Percentiles rank a stretch among this genome's conserved stretches.
Evolutionary conservation across 2,329 filamentous ascomycete genomes (phyloP).

Genomic region (Cordyceps javanica): DNA sequence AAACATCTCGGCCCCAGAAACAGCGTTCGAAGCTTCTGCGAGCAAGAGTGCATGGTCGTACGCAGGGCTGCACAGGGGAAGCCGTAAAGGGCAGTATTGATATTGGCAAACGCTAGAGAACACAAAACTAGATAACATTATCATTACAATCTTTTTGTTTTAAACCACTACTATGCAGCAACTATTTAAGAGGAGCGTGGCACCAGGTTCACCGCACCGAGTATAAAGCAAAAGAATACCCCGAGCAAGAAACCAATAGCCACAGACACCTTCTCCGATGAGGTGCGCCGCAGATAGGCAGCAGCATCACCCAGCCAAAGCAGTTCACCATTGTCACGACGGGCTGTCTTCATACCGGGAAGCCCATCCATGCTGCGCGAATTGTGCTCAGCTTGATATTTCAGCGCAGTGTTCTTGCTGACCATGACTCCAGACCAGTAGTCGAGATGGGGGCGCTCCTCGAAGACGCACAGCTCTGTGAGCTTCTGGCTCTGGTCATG

Average conservation of each 20-base stretch:
- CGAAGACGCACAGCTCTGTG: conserved; percentile 37
- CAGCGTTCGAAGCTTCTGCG: background rate
- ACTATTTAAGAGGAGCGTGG: background rate
- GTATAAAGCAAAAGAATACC: conserved; percentile 13
- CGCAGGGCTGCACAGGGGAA: background rate
- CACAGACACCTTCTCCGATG: conserved; percentile 27
- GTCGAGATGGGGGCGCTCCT: conserved; percentile 50
- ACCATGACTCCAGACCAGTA: conserved; percentile 43
- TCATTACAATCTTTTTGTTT: background rate
- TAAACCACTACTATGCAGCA: background rate
- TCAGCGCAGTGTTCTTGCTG: conserved; percentile 41
- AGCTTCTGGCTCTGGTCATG: conserved; percentile 19
- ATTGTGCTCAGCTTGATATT: conserved; percentile 55
- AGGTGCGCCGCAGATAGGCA: conserved; percentile 21
- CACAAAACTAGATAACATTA: background rate
- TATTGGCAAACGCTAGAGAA: background rate
- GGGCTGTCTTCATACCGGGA: conserved; percentile 48
- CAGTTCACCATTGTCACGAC: conserved; percentile 42
- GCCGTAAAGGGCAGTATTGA: background rate
- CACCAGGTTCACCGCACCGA: background rate
- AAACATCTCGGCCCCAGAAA: no score
- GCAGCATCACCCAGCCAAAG: conserved; percentile 36
- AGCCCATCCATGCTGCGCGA: conserved; percentile 51
- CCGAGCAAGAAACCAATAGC: conserved; percentile 25
- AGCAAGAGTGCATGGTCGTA: background rate